These are phyloP conservation scores for Verticillium isaacii DNA, from an alignment of 2,329 filamentous ascomycete species.

Conservation along the genomic window DNA sequence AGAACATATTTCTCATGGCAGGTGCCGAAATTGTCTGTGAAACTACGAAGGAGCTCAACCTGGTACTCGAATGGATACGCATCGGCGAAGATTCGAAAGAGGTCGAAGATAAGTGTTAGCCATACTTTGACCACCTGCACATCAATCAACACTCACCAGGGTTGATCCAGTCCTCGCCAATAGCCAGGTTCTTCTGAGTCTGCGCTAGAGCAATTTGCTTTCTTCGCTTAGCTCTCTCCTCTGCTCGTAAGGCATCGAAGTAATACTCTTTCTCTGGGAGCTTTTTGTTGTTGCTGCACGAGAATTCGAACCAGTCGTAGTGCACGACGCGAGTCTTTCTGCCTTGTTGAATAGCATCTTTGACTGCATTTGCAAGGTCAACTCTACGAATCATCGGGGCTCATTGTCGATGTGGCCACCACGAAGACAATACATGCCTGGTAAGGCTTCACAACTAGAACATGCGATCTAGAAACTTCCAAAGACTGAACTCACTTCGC, in stretches of 20 bases:
- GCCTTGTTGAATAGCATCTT: constrained; percentile 26
- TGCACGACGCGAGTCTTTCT: constrained; percentile 34
- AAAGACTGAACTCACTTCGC: constrained; percentile 2
- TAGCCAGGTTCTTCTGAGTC: constrained; percentile 24
- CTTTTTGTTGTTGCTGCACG: constrained; percentile 21
- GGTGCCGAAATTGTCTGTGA: constrained; percentile 6
- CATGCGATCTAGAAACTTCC: too few relatives aligned
- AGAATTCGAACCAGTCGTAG: constrained; percentile 50
- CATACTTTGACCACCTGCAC: not conserved
- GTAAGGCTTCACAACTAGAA: not conserved
- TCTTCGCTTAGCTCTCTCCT: constrained; percentile 25
- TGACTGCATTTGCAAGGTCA: constrained; percentile 22
- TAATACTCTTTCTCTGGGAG: constrained; percentile 35
- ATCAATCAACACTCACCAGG: constrained; percentile 34
- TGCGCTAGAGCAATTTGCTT: constrained; percentile 28
- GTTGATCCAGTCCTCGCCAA: constrained; percentile 39
- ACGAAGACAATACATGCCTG: not conserved
- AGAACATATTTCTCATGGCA: constrained; percentile 37
- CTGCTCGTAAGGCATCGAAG: constrained; percentile 19
- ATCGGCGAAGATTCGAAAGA: constrained; percentile 64
- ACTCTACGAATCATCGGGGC: not conserved
- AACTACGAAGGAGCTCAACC: constrained; percentile 39
- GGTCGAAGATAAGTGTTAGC: constrained; percentile 31
- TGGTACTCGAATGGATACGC: constrained; percentile 58
- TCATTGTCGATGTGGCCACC: not conserved